Conservation (phyloP, 768 basidiomycete species). For the Macrolepiota fuliginosa region DNA sequence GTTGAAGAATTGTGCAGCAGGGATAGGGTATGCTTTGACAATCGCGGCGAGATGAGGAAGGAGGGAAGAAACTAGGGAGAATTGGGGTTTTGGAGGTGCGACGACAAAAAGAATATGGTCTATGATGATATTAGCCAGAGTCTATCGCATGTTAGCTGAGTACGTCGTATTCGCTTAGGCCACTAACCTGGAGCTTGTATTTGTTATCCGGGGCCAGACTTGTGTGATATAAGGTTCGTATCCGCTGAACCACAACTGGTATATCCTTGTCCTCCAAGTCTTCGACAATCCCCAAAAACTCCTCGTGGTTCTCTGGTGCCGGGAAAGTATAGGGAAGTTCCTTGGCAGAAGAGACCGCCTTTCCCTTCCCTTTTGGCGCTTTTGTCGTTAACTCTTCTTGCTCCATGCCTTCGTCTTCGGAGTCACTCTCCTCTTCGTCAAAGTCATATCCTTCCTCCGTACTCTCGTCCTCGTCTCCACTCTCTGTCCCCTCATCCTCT, state of each 20-base stretch:
- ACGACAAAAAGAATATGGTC: conserved; percentile 85
- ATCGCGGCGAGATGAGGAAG: conserved; percentile 79
- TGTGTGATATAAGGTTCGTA: conserved; percentile 87
- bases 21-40: conserved; percentile 76
- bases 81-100: conserved; percentile 57
- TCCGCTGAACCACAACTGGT: conserved; percentile 82
- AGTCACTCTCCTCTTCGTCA: conserved; percentile 33
- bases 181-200: conserved; percentile 79
- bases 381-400: conserved; percentile 38
- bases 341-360: conserved; percentile 34
- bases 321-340: conserved; percentile 93
- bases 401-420: conserved; percentile 42
- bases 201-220: conserved; percentile 93
- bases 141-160: conserved; percentile 37
- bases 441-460: conserved; percentile 29
- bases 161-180: neutral
- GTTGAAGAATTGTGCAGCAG: conserved; percentile 75
- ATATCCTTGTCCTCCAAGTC: conserved; percentile 70
- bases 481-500: conserved; percentile 34
- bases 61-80: conserved; percentile 59
- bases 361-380: conserved; percentile 27
- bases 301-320: conserved; percentile 83
- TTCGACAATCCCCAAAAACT: conserved; percentile 82
- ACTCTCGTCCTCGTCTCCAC: conserved; percentile 36
- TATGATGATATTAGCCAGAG: conserved; percentile 72